Percentiles rank a stretch among this genome's conserved stretches.
These are phyloP conservation scores for Rhodotorula glutinis DNA, from an alignment of 1,284 basidiomycete genomes.

Conservation along the genomic window DNA sequence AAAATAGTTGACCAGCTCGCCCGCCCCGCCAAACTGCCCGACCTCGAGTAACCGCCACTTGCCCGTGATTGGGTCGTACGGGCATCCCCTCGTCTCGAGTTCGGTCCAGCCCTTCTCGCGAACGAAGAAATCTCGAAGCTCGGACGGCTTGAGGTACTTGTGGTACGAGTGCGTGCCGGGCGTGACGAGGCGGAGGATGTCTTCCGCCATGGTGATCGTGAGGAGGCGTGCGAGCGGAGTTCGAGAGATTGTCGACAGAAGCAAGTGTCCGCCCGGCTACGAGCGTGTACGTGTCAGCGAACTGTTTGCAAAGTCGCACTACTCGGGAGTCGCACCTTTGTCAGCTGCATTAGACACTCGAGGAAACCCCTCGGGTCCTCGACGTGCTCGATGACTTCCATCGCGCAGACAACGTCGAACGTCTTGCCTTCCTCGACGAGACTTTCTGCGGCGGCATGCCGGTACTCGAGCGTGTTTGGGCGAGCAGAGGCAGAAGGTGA, in stretches of 20 bases:
- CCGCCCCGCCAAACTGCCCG: conserved; percentile 24
- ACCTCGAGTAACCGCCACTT: conserved; percentile 31
- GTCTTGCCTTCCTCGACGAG: conserved; percentile 58
- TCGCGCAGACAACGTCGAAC: conserved; percentile 91
- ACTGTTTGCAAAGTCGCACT: too few species aligned
- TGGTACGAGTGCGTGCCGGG: conserved; percentile 87
- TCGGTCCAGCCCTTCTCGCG: conserved; percentile 53
- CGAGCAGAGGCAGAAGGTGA: not conserved
- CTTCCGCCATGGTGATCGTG: conserved; percentile 87
- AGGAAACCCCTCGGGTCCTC: conserved; percentile 85
- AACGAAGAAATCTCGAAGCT: conserved; percentile 81
- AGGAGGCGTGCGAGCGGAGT: conserved; percentile 85
- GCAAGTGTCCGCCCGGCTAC: conserved; percentile 90
- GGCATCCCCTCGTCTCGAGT: conserved; percentile 30
- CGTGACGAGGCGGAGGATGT: conserved; percentile 74
- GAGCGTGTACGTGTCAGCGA: not conserved
- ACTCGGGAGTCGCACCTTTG: conserved; percentile 70
- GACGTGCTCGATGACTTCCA: conserved; percentile 99
- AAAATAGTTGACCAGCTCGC: conserved; percentile 38
- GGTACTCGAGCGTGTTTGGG: conserved; percentile 57
- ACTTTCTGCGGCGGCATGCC: conserved; percentile 74
- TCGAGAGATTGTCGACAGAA: conserved; percentile 93
- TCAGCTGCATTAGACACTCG: conserved; percentile 70
- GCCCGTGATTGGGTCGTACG: conserved; percentile 36
- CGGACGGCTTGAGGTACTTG: conserved; percentile 85